Percentiles rank a stretch among this genome's conserved stretches.
These are phyloP conservation scores for Hippophae tibetana DNA, from an alignment of 306 rosid genomes.

Conservation along the genomic window DNA sequence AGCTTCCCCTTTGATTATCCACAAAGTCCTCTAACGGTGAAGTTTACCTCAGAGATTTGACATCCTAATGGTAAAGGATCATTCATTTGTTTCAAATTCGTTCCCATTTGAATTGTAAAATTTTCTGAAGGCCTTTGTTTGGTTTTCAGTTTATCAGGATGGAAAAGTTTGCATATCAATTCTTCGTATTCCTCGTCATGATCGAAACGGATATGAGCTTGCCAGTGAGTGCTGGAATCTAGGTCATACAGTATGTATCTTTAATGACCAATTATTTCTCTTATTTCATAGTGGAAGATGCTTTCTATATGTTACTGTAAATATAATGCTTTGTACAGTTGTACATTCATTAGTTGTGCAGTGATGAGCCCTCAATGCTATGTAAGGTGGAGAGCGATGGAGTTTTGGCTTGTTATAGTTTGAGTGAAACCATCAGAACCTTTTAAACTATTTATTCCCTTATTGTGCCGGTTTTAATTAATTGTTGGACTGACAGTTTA, in stretches of 20 bases:
- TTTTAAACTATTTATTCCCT: not conserved
- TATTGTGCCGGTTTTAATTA: not conserved
- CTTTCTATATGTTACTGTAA: not conserved
- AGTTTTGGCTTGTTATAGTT: not conserved
- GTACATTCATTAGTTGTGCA: too few species aligned
- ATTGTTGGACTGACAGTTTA: not conserved
- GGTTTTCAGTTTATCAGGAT: conserved; percentile 30
- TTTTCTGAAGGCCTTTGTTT: not conserved
- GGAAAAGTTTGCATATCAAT: conserved; percentile 51
- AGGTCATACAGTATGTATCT: conserved; percentile 37
- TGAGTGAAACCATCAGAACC: not conserved
- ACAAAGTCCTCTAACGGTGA: conserved; percentile 34
- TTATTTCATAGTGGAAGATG: not conserved
- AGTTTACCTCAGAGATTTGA: conserved; percentile 38
- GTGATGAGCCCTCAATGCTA: too few species aligned
- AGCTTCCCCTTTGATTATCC: conserved; percentile 38
- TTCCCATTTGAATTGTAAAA: not conserved
- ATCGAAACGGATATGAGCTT: conserved; percentile 48
- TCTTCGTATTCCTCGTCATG: conserved; percentile 52
- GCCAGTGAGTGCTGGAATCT: conserved; percentile 53
- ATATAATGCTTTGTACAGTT: not conserved
- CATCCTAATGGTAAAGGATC: conserved; percentile 41
- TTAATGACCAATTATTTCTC: not conserved
- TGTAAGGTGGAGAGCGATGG: not conserved
- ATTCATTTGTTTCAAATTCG: conserved; percentile 4